Evolutionary conservation across 2,329 filamentous ascomycete species (phyloP), one percentile per base, ranked within the genome.

Genomic region (Ceratocystiopsis brevicomis): DNA sequence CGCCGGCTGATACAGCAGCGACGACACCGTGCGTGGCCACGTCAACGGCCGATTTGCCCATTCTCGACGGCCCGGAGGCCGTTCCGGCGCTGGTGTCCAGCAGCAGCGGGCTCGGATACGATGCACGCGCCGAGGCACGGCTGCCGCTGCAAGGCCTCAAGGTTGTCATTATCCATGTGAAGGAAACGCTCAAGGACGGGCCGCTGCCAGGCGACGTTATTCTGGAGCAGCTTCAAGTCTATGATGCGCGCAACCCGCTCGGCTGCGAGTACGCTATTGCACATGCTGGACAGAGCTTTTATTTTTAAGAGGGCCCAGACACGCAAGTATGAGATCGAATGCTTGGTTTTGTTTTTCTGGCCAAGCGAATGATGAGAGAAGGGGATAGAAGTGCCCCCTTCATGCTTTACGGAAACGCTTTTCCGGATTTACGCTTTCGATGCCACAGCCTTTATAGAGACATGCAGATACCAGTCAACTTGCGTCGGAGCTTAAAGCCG

Each of bases 151-250:
- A 68, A 42, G 86, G 85, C 0, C 57, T 96, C 25, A 81, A 76
- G 49, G 66, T 98, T 1, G 77, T 95, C 41, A 75, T 96, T 44
- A 96, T 96, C 35, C 90, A 98, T 56, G 73, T 96, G 54, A 98
- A 98, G 58, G 88, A 96, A 50, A 79, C 72, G 18, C 63, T 95
- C 44, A 65, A 68, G 10, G 86, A 94, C 55, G 83, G 76, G 0
- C 73, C 73, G 21, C 58, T 63, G 40, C 74, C 70, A 2, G 71
- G 66, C 34, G 75, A 83, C 4, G 68, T 61, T 2, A 93, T 96
- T 34, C 53, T 90, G 18, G 55, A 65, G 47, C 75, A 95, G 57
- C 59, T 96, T 41, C 56, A 61, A 16, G 73, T 74, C 21, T 67
- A 83, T 46, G 83, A 87, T 47, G 61, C 66, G 43, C 71, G 73